Percentiles rank a stretch among this genome's conserved stretches.
Evolutionary conservation across 768 basidiomycete species (phyloP).

Genomic region (Podaxis sp.): DNA sequence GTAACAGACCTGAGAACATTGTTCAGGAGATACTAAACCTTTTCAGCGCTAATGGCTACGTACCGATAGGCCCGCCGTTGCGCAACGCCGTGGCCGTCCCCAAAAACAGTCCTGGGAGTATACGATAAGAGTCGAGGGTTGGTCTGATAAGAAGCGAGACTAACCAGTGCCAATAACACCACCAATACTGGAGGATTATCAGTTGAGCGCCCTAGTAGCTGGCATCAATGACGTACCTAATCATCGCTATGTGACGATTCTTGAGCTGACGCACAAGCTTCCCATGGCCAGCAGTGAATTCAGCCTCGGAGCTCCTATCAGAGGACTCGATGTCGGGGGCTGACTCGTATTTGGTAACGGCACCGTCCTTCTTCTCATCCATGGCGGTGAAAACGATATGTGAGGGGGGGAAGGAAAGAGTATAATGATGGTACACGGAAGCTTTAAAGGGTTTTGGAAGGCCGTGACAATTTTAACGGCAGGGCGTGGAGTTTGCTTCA

Average conservation of each 20-base stretch:
- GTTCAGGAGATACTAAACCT: background rate
- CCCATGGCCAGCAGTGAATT: background rate
- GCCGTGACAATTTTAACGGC: background rate
- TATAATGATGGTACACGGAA: too few species aligned
- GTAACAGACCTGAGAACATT: constrained; percentile 45
- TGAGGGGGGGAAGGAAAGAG: background rate
- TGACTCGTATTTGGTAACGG: background rate
- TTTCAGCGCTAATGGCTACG: background rate
- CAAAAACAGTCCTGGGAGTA: constrained; percentile 55
- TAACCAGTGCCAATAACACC: constrained; percentile 59
- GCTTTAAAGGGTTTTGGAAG: background rate
- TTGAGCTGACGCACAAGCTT: constrained; percentile 60
- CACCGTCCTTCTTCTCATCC: constrained; percentile 6
- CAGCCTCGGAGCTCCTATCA: background rate
- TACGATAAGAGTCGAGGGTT: background rate
- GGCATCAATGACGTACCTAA: constrained; percentile 40
- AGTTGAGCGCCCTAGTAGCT: background rate
- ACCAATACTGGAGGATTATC: constrained; percentile 40
- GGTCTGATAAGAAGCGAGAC: constrained; percentile 14
- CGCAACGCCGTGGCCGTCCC: constrained; percentile 48
- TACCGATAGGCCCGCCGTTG: constrained; percentile 70
- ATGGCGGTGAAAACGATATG: background rate
- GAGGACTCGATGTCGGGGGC: constrained; percentile 8
- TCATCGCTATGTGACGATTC: constrained; percentile 81
- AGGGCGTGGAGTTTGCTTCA: background rate